Conservation (phyloP, 495 filamentous ascomycete species). For the Chaetomium cochliodes region DNA sequence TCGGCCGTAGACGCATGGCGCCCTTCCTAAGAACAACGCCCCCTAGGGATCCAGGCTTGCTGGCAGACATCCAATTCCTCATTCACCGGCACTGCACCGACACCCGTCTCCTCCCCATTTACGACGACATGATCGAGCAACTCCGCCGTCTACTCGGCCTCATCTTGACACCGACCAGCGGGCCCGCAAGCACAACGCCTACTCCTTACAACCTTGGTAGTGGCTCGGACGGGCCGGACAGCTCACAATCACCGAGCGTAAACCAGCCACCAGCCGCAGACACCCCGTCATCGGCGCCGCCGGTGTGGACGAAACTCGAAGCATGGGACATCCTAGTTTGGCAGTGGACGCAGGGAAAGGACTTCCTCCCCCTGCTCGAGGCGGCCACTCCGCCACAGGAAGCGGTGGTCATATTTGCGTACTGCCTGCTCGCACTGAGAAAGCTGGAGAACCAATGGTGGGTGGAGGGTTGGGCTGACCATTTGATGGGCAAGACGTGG, state of each 20-base stretch:
- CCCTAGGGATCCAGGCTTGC: constrained; percentile 6
- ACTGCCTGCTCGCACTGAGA: constrained; percentile 7
- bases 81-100: constrained; percentile 4
- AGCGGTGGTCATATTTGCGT: constrained; percentile 4
- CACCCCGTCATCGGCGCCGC: not conserved
- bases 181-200: too few species aligned
- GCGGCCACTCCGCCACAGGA: constrained; percentile 5
- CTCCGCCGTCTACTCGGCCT: constrained; percentile 9
- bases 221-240: not conserved
- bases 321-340: constrained; percentile 10
- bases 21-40: constrained; percentile 1
- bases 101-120: not conserved
- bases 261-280: not conserved
- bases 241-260: not conserved
- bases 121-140: constrained; percentile 13
- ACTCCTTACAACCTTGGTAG: not conserved
- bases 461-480: constrained; percentile 10
- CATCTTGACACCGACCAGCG: not conserved
- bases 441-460: constrained; percentile 15
- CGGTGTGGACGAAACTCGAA: constrained; percentile 5
- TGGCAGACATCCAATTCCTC: constrained; percentile 3
- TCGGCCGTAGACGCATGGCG: constrained; percentile 1
- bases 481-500: constrained; percentile 13
- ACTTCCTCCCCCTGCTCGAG: constrained; percentile 12
- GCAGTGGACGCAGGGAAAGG: constrained; percentile 13